Base-by-base conservation (phyloP, 352 stramenopile genomes). In the Ophiocytium majus region DNA sequence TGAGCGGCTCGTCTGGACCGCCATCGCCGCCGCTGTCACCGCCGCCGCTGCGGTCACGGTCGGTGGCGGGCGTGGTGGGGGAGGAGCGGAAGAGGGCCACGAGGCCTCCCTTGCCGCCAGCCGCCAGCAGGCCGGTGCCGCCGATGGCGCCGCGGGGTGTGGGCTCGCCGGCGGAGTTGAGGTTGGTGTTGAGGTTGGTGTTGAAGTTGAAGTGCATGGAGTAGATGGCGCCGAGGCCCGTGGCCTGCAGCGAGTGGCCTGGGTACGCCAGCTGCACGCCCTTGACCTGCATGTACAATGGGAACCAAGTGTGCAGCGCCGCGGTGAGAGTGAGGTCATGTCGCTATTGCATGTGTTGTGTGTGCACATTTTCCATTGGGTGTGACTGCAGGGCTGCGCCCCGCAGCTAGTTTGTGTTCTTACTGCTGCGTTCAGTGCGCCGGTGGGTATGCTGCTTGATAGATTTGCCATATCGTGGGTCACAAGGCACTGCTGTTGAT, bases 161-260 rank as follows among this genome's bases (percentile, higher is more conserved):
- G n/a, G n/a, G n/a, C n/a, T n/a, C n/a, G n/a, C n/a, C n/a, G n/a
- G n/a, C n/a, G n/a, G n/a, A n/a, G n/a, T n/a, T n/a, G n/a, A n/a
- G n/a, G n/a, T n/a, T n/a, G n/a, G n/a, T 14, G 43, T 57, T 57
- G 43, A 5, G 5, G 43, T 57, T 14, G 43, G 43, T 57, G 43
- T 14, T 43, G 37, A 35, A 33, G 10, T 43, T 81, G 76, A 86
- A 86, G 76, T 86, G 82, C 82, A 86, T 86, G 31, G 82, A 80
- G 82, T 86, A 86, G 49, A 86, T 86, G 0, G 75, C 63, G 49
- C 71, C 75, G 33, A 86, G 82, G 33, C 82, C 76, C 9, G 82
- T 82, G 9, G 82, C 82, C 19, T 37, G 57, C 28, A 86, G 82
- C 0, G 76, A 49, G 32, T 34, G 50, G 32, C 49, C 36, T 9